Conservation (phyloP, 2,329 filamentous ascomycete species). For the Colletotrichum phormii region DNA sequence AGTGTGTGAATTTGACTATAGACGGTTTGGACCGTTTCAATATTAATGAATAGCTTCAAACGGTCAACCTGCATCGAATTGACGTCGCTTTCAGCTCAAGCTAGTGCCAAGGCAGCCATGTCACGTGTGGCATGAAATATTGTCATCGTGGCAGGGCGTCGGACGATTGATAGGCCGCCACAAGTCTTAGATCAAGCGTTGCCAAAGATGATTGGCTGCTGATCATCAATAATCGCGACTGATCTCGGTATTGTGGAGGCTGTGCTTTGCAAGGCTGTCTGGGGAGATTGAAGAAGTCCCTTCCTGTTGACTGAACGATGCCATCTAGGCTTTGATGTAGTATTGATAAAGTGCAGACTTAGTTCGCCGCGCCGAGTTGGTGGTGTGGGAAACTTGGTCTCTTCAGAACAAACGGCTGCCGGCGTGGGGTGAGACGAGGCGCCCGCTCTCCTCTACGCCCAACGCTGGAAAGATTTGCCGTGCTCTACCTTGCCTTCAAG, state of each 20-base stretch:
- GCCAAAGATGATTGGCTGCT: slow-evolving; percentile 12
- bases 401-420: background rate
- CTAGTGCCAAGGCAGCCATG: slow-evolving; percentile 1
- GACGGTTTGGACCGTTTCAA: background rate
- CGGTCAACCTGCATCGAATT: background rate
- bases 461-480: background rate
- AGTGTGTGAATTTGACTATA: background rate
- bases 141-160: slow-evolving; percentile 41
- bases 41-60: slow-evolving; percentile 9
- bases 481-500: background rate
- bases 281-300: background rate
- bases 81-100: slow-evolving; percentile 13
- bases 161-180: slow-evolving; percentile 47
- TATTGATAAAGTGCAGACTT: no score
- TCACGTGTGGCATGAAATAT: slow-evolving; percentile 19
- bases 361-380: background rate
- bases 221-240: background rate
- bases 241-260: slow-evolving; percentile 12
- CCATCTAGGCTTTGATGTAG: background rate
- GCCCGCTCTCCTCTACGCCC: background rate
- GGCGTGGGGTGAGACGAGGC: background rate
- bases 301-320: background rate
- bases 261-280: slow-evolving; percentile 6
- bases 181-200: slow-evolving; percentile 17
- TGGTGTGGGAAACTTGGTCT: background rate